Evolutionary conservation across 805 yeast species (phyloP).

Genomic region (Yamadazyma olivae): DNA sequence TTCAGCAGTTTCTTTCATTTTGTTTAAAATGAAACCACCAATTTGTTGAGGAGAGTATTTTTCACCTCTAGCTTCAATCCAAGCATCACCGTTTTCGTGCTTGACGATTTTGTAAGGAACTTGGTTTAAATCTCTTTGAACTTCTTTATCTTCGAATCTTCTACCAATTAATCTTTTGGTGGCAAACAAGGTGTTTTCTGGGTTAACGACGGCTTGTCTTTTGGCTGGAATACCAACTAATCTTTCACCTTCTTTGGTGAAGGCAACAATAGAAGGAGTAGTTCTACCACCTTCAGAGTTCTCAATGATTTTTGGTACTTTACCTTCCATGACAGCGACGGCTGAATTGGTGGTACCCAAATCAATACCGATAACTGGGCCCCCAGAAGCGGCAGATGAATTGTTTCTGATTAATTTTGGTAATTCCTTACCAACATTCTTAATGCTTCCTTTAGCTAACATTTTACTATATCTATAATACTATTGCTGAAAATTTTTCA

Average conservation of each 20-base stretch:
- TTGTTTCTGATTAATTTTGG: slow-evolving; percentile 33
- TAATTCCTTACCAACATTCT: slow-evolving; percentile 13
- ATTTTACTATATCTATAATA: slow-evolving; percentile 21
- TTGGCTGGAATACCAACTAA: slow-evolving; percentile 93
- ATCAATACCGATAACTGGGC: slow-evolving; percentile 79
- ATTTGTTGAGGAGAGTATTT: slow-evolving; percentile 92
- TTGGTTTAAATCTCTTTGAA: slow-evolving; percentile 81
- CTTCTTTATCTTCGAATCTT: slow-evolving; percentile 84
- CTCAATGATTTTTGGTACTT: slow-evolving; percentile 73
- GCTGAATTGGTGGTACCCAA: slow-evolving; percentile 90
- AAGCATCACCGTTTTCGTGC: slow-evolving; percentile 92
- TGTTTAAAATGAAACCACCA: slow-evolving; percentile 89
- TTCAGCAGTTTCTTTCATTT: slow-evolving; percentile 98
- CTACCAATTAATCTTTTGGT: slow-evolving; percentile 95
- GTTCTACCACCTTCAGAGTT: slow-evolving; percentile 74
- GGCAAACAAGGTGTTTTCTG: slow-evolving; percentile 90
- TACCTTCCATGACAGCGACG: slow-evolving; percentile 80
- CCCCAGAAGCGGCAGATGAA: slow-evolving; percentile 31
- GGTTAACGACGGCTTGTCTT: slow-evolving; percentile 94
- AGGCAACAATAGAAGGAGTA: slow-evolving; percentile 93
- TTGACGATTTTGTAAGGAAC: slow-evolving; percentile 90
- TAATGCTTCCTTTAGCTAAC: slow-evolving; percentile 42
- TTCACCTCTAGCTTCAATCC: slow-evolving; percentile 89
- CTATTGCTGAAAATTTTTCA: slow-evolving; percentile 1
- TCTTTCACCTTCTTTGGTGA: slow-evolving; percentile 88